phyloP scores from a whole-genome alignment of 164 flowering plant species.

The Chimonanthus praecox region DNA sequence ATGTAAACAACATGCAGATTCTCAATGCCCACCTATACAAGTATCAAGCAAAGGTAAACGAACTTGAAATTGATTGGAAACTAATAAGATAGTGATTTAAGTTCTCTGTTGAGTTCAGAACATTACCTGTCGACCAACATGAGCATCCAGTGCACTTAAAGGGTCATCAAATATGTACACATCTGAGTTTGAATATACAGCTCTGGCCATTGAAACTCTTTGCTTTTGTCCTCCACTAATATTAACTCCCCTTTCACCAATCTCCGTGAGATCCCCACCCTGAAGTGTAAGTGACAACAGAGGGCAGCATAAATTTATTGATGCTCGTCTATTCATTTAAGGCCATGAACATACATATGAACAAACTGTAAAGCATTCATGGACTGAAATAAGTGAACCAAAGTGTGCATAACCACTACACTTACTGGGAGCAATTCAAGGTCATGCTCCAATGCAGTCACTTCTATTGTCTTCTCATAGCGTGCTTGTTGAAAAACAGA shows the following conservation, averaged over 20 bases:
- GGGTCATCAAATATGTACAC: constrained; percentile 98
- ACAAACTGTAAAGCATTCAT: not conserved
- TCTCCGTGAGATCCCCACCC: constrained; percentile 99
- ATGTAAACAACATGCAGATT: no score
- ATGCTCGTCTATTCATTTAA: not conserved
- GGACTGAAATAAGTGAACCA: not conserved
- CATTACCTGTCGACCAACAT: constrained; percentile 87
- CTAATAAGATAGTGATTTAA: not conserved
- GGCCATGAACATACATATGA: not conserved
- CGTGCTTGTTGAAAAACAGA: constrained; percentile 53
- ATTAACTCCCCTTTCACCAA: constrained; percentile 98
- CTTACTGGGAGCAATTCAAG: constrained; percentile 86
- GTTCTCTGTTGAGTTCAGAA: not conserved
- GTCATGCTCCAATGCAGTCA: constrained; percentile 85
- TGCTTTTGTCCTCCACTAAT: constrained; percentile 99
- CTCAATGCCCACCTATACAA: not conserved
- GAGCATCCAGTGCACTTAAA: constrained; percentile 97
- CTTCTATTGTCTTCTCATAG: constrained; percentile 74
- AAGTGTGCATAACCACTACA: constrained; percentile 1
- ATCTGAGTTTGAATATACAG: constrained; percentile 89
- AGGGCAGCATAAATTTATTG: not conserved
- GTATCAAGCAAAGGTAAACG: not conserved
- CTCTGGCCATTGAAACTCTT: constrained; percentile 98
- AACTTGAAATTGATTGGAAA: not conserved
- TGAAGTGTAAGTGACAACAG: constrained; percentile 18